phyloP scores from a whole-genome alignment of 2,329 filamentous ascomycete species.

The Neobulgaria alba region DNA sequence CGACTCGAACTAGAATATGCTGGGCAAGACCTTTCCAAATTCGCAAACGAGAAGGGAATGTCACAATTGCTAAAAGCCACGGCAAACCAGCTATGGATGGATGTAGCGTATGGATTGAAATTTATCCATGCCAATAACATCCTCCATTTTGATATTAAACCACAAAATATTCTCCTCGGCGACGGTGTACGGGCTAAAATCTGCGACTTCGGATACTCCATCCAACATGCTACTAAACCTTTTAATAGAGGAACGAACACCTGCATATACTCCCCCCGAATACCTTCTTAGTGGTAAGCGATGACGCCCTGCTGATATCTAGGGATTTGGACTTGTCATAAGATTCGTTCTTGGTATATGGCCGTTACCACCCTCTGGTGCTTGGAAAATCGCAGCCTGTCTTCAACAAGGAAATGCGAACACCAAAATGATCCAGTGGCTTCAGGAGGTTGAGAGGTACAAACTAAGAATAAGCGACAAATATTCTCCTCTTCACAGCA shows the following conservation, averaged over 20 bases:
- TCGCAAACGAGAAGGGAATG: constrained; percentile 6
- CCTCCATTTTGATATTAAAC: constrained; percentile 8
- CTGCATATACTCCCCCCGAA: constrained; percentile 10
- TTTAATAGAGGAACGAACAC: constrained; percentile 5
- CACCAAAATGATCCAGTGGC: constrained; percentile 5
- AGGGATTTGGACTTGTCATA: constrained; percentile 8
- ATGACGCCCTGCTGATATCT: constrained; percentile 6
- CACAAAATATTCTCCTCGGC: constrained; percentile 11
- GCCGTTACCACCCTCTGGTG: constrained; percentile 2
- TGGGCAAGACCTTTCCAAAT: constrained; percentile 8
- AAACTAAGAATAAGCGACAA: constrained; percentile 5
- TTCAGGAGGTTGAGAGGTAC: constrained; percentile 3
- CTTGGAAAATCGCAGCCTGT: constrained; percentile 6
- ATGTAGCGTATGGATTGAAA: constrained; percentile 7
- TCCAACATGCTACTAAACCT: constrained; percentile 2
- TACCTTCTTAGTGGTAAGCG: constrained; percentile 3
- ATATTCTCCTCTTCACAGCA: constrained; percentile 5
- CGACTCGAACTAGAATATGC: constrained; percentile 10
- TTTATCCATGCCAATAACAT: constrained; percentile 5
- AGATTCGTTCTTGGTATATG: constrained; percentile 4
- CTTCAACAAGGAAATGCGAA: neutral
- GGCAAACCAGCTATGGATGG: constrained; percentile 9
- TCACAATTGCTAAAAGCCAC: constrained; percentile 5
- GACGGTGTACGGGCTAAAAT: constrained; percentile 5
- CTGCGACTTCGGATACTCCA: constrained; percentile 11